Conservation (phyloP, 2,329 filamentous ascomycete genomes). For the Blumeriella jaapii region DNA sequence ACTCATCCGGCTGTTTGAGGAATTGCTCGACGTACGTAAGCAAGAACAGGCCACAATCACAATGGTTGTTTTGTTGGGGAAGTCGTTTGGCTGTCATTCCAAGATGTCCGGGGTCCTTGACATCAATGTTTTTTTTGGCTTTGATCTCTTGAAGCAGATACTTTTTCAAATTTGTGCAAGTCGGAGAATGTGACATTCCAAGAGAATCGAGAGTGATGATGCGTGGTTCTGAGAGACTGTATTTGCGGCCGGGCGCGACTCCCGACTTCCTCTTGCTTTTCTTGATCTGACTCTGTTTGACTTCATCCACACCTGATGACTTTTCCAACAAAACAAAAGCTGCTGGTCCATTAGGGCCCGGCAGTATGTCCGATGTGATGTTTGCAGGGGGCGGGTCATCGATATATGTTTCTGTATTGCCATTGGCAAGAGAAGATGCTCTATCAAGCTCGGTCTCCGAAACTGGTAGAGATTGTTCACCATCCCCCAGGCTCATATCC, state of each 20-base stretch:
- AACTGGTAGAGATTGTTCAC: too few relatives aligned
- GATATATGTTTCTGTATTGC: too few relatives aligned
- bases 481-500: too few relatives aligned
- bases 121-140: constrained; percentile 38
- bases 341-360: too few relatives aligned
- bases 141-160: constrained; percentile 67
- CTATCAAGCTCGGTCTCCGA: too few relatives aligned
- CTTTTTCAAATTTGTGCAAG: constrained; percentile 57
- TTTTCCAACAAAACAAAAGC: too few relatives aligned
- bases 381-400: constrained; percentile 1
- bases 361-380: constrained; percentile 7
- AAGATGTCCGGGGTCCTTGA: constrained; percentile 23
- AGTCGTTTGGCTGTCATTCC: constrained; percentile 64
- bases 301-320: too few relatives aligned
- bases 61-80: constrained; percentile 71
- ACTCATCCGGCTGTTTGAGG: constrained; percentile 58
- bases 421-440: too few relatives aligned
- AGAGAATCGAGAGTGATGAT: constrained; percentile 88
- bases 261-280: constrained; percentile 21
- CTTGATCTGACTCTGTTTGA: constrained; percentile 23
- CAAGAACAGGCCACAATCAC: constrained; percentile 82
- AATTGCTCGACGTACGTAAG: constrained; percentile 79
- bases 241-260: constrained; percentile 29
- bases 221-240: constrained; percentile 44
- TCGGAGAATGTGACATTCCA: constrained; percentile 48